Conservation (phyloP, 148 eudicot genomes). For the Fagopyrum esculentum region DNA sequence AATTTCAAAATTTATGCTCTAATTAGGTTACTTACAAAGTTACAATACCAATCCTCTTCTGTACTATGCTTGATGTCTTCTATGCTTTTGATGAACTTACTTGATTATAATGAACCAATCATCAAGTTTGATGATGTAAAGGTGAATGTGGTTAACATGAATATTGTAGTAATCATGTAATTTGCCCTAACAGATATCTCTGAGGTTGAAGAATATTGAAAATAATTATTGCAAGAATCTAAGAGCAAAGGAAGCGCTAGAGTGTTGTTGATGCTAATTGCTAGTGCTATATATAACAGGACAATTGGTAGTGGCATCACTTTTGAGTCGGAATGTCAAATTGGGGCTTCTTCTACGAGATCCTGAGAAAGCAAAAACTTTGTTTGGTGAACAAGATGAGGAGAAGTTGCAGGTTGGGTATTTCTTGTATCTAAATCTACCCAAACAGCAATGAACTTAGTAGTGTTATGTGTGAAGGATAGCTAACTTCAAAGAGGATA, state of each 20-base stretch:
- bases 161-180: background rate
- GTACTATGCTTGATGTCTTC: background rate
- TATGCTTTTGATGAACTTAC: background rate
- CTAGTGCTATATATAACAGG: conserved; percentile 34
- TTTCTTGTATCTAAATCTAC: background rate
- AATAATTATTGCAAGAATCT: background rate
- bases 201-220: background rate
- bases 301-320: conserved; percentile 83
- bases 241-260: background rate
- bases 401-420: conserved; percentile 58
- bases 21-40: background rate
- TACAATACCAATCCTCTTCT: no score
- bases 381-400: conserved; percentile 79
- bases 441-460: conserved; percentile 3
- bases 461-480: conserved; percentile 16
- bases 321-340: conserved; percentile 65
- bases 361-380: conserved; percentile 70
- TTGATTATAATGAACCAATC: background rate
- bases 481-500: conserved; percentile 23
- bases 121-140: background rate
- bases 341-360: conserved; percentile 65
- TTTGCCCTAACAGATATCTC: background rate
- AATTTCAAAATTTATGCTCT: background rate
- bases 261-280: conserved; percentile 1
- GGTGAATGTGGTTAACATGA: no score